Evolutionary conservation across 176 grass and related monocot genomes (phyloP).

Genomic region (Musa schizocarpa): DNA sequence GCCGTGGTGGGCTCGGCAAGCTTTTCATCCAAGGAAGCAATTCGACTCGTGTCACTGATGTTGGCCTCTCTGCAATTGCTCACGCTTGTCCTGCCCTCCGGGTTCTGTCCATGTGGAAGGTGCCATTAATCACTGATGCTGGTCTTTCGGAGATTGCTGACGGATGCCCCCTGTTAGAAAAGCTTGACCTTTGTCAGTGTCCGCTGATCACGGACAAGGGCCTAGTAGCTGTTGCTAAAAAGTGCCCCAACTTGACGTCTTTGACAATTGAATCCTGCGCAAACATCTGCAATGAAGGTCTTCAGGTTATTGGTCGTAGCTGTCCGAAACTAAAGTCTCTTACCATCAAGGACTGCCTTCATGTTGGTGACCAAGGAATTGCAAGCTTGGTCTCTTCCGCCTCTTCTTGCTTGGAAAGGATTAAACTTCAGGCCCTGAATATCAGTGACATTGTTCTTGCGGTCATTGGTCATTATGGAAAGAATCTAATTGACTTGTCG

Average conservation of each 20-base stretch:
- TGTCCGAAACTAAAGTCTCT: slow-evolving; percentile 57
- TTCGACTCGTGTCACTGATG: slow-evolving; percentile 59
- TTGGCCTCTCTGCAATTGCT: slow-evolving; percentile 49
- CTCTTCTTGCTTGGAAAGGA: slow-evolving; percentile 38
- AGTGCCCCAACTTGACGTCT: slow-evolving; percentile 49
- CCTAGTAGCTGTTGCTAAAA: slow-evolving; percentile 34
- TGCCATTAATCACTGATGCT: slow-evolving; percentile 48
- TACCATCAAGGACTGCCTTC: slow-evolving; percentile 65
- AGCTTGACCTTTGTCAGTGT: slow-evolving; percentile 58
- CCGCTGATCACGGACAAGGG: slow-evolving; percentile 79
- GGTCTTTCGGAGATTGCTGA: slow-evolving; percentile 63
- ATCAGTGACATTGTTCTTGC: slow-evolving; percentile 71
- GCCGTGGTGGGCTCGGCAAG: slow-evolving; percentile 41
- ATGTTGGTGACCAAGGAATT: slow-evolving; percentile 69
- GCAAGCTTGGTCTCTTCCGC: slow-evolving; percentile 54
- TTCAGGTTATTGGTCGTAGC: slow-evolving; percentile 45
- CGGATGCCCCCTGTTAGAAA: slow-evolving; percentile 57
- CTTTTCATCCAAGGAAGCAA: slow-evolving; percentile 60
- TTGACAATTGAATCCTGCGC: slow-evolving; percentile 50
- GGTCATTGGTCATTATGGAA: slow-evolving; percentile 73
- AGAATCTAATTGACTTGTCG: slow-evolving; percentile 52
- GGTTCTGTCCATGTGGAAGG: slow-evolving; percentile 55
- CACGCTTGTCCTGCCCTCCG: slow-evolving; percentile 52
- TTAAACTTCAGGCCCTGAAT: slow-evolving; percentile 69
- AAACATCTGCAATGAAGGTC: slow-evolving; percentile 52